phyloP scores from a whole-genome alignment of 305 asterid species.

The Striga hermonthica region DNA sequence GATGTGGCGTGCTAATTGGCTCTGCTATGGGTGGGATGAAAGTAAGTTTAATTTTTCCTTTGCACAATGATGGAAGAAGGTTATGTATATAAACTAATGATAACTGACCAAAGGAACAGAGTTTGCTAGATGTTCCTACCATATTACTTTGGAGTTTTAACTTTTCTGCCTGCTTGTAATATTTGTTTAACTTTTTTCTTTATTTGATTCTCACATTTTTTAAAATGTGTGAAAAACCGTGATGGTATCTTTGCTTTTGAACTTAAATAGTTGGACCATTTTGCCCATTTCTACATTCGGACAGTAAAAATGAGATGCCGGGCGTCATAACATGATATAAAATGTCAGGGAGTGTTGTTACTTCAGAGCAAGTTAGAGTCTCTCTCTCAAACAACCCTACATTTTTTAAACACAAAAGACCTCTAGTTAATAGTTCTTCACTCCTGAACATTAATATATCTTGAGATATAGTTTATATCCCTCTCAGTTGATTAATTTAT shows the following conservation, averaged over 20 bases:
- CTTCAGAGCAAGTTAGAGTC: constrained; percentile 21
- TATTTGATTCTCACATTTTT: constrained; percentile 19
- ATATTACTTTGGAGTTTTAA: constrained; percentile 10
- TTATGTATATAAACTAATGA: constrained; percentile 21
- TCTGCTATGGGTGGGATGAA: constrained; percentile 97
- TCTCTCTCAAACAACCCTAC: constrained; percentile 1
- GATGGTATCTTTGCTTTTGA: constrained; percentile 4
- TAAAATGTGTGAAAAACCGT: background rate
- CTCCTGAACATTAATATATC: constrained; percentile 1
- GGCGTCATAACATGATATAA: constrained; percentile 16
- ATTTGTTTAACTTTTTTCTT: background rate
- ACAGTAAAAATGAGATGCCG: constrained; percentile 17
- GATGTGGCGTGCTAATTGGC: constrained; percentile 87
- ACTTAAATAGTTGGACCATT: constrained; percentile 10
- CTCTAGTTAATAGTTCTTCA: constrained; percentile 17
- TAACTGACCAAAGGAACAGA: constrained; percentile 1
- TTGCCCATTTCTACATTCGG: constrained; percentile 17
- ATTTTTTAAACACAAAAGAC: constrained; percentile 1
- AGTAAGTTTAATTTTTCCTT: constrained; percentile 41
- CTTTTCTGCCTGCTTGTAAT: constrained; percentile 19
- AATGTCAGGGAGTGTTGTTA: constrained; percentile 9
- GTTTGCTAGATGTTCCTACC: constrained; percentile 15
- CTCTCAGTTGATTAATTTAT: constrained; percentile 30
- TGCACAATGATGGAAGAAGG: constrained; percentile 1
- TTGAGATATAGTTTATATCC: constrained; percentile 1